These are phyloP conservation scores for Fusarium euwallaceae DNA, from an alignment of 2,329 filamentous ascomycete genomes.

Conservation along the genomic window DNA sequence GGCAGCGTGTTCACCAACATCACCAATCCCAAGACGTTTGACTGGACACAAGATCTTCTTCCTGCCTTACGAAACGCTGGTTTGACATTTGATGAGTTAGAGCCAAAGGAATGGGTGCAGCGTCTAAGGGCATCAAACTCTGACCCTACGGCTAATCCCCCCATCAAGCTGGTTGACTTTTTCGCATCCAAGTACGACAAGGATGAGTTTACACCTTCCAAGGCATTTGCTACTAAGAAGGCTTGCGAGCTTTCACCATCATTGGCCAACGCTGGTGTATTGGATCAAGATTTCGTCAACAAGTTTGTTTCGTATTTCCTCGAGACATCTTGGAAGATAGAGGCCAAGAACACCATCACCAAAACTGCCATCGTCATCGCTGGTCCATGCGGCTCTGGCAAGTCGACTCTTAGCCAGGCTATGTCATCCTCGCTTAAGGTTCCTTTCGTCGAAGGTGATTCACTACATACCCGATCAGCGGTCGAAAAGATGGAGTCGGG, in stretches of 20 bases:
- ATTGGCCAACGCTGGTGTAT: conserved; percentile 54
- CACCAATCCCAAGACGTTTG: conserved; percentile 60
- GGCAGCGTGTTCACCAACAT: conserved; percentile 60
- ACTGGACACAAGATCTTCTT: conserved; percentile 64
- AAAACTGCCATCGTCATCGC: conserved; percentile 52
- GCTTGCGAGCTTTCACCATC: conserved; percentile 58
- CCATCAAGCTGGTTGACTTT: conserved; percentile 66
- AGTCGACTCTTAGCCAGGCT: conserved; percentile 52
- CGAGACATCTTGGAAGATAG: not conserved
- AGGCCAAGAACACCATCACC: not conserved
- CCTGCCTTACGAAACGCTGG: conserved; percentile 59
- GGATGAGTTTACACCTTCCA: conserved; percentile 59
- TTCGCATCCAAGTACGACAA: conserved; percentile 55
- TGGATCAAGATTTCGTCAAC: conserved; percentile 50
- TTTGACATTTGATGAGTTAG: conserved; percentile 58
- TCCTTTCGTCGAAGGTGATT: conserved; percentile 58
- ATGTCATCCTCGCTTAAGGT: conserved; percentile 47
- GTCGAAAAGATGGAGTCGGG: conserved; percentile 50
- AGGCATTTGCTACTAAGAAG: conserved; percentile 55
- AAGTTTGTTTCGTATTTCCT: conserved; percentile 52
- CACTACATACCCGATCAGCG: conserved; percentile 51
- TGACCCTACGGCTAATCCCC: conserved; percentile 61
- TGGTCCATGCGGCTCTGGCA: conserved; percentile 58
- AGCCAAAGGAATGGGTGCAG: conserved; percentile 58
- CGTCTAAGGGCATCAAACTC: conserved; percentile 57